Evolutionary conservation across 2,329 filamentous ascomycete genomes (phyloP).

Genomic region (Colletotrichum chlorophyti): DNA sequence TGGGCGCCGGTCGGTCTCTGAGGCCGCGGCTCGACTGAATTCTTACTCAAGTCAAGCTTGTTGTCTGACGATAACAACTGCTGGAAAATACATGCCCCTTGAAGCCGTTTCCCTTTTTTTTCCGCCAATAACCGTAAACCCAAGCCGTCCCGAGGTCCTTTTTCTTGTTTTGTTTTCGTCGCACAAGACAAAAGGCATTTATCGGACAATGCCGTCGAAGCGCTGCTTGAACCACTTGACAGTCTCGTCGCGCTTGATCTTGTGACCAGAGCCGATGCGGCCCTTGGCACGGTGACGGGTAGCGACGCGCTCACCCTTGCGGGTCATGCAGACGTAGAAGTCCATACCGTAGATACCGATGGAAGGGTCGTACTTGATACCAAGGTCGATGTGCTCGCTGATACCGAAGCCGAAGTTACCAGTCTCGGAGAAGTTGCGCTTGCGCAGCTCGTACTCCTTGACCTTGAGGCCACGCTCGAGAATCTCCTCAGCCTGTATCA

Average conservation of each 20-base stretch:
- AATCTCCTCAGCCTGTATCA: slow-evolving; percentile 89
- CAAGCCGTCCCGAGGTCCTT: slow-evolving; percentile 28
- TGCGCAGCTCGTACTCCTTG: slow-evolving; percentile 99
- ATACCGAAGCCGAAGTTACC: slow-evolving; percentile 99
- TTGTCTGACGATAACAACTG: slow-evolving; percentile 50
- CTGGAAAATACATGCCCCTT: slow-evolving; percentile 47
- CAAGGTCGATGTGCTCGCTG: slow-evolving; percentile 99
- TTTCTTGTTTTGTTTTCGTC: slow-evolving; percentile 22
- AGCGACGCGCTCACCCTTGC: slow-evolving; percentile 96
- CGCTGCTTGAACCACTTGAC: slow-evolving; percentile 92
- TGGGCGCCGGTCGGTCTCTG: slow-evolving; percentile 74
- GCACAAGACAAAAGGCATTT: slow-evolving; percentile 55
- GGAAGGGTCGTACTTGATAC: slow-evolving; percentile 99
- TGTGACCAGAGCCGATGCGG: slow-evolving; percentile 86
- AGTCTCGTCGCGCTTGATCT: slow-evolving; percentile 93
- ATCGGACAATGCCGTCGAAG: slow-evolving; percentile 99
- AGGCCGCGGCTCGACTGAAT: slow-evolving; percentile 71
- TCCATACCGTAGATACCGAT: slow-evolving; percentile 99
- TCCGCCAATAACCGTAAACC: slow-evolving; percentile 40
- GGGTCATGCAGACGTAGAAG: slow-evolving; percentile 99
- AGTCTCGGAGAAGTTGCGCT: slow-evolving; percentile 99
- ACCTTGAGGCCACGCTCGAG: slow-evolving; percentile 99
- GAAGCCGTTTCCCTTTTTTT: slow-evolving; percentile 41
- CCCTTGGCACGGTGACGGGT: slow-evolving; percentile 91
- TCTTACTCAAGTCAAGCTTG: slow-evolving; percentile 57